Base-by-base conservation (phyloP, 2,329 filamentous ascomycete species). In the Beauveria caledonica region DNA sequence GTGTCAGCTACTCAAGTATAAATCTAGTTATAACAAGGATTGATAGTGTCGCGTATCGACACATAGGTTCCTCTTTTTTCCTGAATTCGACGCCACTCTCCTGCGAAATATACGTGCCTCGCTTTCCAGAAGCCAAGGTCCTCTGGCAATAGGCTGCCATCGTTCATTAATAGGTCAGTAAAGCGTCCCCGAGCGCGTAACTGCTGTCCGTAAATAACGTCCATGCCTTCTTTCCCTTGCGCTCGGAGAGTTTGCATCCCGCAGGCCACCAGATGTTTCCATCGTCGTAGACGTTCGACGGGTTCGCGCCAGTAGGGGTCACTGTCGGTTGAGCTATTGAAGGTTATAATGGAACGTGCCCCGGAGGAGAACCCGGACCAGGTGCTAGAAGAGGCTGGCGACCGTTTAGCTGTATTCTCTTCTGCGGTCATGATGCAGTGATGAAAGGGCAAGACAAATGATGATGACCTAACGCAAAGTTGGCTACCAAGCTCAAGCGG, bases 201-300 rank as follows among this genome's bases (percentile, higher is more conserved):
- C 8, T 27, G 21, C 6, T 11, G 17, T 3, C 10, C 17, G 27
- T 8, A 9, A n/a, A 50, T 36, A 7, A 50, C 2, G 3, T 29
- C 48, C 17, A 6, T 10, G 10, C 48, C 48, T 19, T 33, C 25
- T 29, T 3, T 1, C 25, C 48, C 48, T 4, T n/a, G 0, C 2
- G 19, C 2, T 2, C 8, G 8, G 15, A 50, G 25, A 29, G 2
- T 11, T 19, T 7, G 6, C 15, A 50, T 10, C 1, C 2, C 2
- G 0, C 7, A 0, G 3, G 25, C 9, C 2, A 19, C 17, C 10
- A 0, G 2, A 1, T 5, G 1, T 19, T 50, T 33, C 5, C 10
- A 33, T 0, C 15, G 25, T 19, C 1, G 0, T 6, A 33, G 15
- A 19, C 48, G 48, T 33, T 4, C 3, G 48, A 7, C 25, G 15